phyloP scores from a whole-genome alignment of 441 rosid species.

The Daphne laureola region DNA sequence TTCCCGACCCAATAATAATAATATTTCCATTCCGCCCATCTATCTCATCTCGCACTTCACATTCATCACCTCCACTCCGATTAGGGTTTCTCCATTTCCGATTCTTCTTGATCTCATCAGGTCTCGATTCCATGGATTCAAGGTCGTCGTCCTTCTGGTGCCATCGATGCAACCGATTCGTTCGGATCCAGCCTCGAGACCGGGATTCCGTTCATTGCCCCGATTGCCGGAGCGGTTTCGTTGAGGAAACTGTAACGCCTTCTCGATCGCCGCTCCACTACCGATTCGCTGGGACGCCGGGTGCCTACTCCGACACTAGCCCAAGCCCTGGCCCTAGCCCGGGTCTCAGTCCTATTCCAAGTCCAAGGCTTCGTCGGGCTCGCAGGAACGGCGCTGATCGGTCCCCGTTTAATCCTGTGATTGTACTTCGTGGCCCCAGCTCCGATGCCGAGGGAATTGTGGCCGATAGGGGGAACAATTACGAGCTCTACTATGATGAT shows the following conservation, averaged over 20 bases:
- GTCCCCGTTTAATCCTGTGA: conserved; percentile 52
- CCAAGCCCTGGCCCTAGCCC: conserved; percentile 9
- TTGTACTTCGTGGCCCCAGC: conserved; percentile 38
- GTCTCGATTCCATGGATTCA: conserved; percentile 22
- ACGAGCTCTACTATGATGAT: conserved; percentile 48
- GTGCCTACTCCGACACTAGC: conserved; percentile 13
- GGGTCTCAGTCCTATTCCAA: conserved; percentile 10
- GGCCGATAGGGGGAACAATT: conserved; percentile 22
- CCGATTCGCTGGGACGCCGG: conserved; percentile 18
- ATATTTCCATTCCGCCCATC: conserved; percentile 23
- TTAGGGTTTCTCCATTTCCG: not conserved
- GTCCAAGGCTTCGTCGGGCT: conserved; percentile 22
- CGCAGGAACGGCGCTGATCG: conserved; percentile 36
- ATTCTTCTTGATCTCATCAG: not conserved
- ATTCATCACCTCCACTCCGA: too few species aligned
- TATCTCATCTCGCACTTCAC: not conserved
- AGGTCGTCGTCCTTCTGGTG: conserved; percentile 41
- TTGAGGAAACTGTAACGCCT: conserved; percentile 29
- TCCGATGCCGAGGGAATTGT: conserved; percentile 20
- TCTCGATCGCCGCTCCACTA: conserved; percentile 21
- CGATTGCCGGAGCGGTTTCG: conserved; percentile 41
- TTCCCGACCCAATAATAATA: not conserved
- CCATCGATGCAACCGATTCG: conserved; percentile 38
- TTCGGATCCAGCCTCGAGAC: conserved; percentile 16
- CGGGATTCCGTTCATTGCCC: conserved; percentile 37